phyloP scores from a whole-genome alignment of 106 monocot species.

The Platanthera guangdongensis region DNA sequence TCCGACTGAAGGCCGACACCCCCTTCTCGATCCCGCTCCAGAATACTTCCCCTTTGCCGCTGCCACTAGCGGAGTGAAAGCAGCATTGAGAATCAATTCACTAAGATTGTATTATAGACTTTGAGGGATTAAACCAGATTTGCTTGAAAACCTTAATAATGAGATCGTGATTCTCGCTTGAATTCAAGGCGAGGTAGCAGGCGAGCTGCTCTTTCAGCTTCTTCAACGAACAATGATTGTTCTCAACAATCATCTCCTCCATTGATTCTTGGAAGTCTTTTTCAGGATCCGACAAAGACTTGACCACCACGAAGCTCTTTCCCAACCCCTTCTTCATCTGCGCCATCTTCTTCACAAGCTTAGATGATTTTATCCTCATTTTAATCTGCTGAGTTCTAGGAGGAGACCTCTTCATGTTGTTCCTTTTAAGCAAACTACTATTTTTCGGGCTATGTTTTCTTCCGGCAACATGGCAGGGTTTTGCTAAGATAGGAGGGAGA shows the following conservation, averaged over 20 bases:
- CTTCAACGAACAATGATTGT: slow-evolving; percentile 21
- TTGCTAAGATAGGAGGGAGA: slow-evolving; percentile 14
- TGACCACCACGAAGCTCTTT: slow-evolving; percentile 50
- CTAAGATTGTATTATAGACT: neutral
- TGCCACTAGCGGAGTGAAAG: too few species aligned
- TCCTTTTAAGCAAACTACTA: neutral
- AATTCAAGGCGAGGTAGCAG: slow-evolving; percentile 56
- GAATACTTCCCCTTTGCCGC: too few species aligned
- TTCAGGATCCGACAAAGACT: slow-evolving; percentile 21
- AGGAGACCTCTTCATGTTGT: neutral
- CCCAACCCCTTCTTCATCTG: neutral
- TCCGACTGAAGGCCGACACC: too few species aligned
- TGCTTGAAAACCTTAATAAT: slow-evolving; percentile 68
- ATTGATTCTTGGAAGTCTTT: slow-evolving; percentile 20
- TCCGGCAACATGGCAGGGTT: neutral
- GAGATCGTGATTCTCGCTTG: slow-evolving; percentile 53
- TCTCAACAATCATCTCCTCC: slow-evolving; percentile 21
- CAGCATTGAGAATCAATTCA: neutral
- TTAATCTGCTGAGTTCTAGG: slow-evolving; percentile 7
- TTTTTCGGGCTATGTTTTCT: neutral
- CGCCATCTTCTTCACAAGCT: slow-evolving; percentile 7
- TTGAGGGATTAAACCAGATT: slow-evolving; percentile 33
- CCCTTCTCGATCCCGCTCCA: too few species aligned
- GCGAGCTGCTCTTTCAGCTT: slow-evolving; percentile 62
- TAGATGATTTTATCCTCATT: slow-evolving; percentile 26